Base-by-base conservation (phyloP, 2,329 filamentous ascomycete genomes). In the Bipolaris victoriae region DNA sequence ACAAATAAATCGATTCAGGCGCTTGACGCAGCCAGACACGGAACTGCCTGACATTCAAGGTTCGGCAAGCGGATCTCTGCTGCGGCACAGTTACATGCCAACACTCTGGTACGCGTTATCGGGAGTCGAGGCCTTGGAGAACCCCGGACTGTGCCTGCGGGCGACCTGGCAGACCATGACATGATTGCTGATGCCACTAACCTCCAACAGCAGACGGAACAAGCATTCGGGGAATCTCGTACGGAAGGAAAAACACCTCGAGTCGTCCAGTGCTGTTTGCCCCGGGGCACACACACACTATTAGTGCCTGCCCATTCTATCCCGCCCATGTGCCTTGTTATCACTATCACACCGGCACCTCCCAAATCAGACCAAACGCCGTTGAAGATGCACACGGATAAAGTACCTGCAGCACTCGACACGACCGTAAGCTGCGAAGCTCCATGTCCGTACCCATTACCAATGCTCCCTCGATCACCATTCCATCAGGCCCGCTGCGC, bases 211-310 rank as follows among this genome's bases (percentile, higher is more conserved):
- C 39, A 45, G 39, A 53, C 40, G 26, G 49, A 48, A 44, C 36
- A 62, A 54, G 55, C 63, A 36, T 50, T 49, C 55, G 58, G 63
- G 61, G 56, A 62, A 63, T 63, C 63, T 62, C 43, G 22, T 55
- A 47, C 47, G 33, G 29, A 62, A 45, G 45, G 52, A 60, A 61
- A 61, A 40, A 52, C 5, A 55, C n/a, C 13, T 54, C 50, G 15
- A 36, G 31, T 22, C 41, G 31, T 22, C 41, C 37, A 20, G 20
- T 33, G 44, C 35, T 55, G 33, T 22, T 20, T 20, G 39, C 37
- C 55, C 33, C 37, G 26, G n/a, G 33, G 36, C 22, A 43, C 22
- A 20, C 31, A 31, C 10, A 31, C 29, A 31, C 53, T 31, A 16
- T 49, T 49, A 39, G 40, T 51, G 46, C 50, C 18, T 49, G 31